Conservation (phyloP, 139 green algal genomes). For the Chlorella sp. region DNA sequence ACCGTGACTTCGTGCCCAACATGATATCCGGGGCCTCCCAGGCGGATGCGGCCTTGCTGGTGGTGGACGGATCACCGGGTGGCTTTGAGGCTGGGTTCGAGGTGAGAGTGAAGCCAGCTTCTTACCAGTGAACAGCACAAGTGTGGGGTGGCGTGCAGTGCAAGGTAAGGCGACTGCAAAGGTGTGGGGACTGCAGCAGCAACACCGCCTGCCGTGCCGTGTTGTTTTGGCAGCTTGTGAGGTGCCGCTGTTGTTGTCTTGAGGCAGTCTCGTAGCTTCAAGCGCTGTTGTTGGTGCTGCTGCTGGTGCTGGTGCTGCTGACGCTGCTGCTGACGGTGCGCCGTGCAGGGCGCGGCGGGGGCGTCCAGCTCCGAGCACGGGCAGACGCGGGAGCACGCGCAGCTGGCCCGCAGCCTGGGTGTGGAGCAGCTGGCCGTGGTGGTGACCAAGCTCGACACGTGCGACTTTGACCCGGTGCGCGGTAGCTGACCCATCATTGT, state of each 20-base stretch:
- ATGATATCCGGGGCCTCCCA: slow-evolving; percentile 80
- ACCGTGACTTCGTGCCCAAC: slow-evolving; percentile 96
- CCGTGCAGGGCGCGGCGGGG: slow-evolving; percentile 1
- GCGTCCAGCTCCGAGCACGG: slow-evolving; percentile 57
- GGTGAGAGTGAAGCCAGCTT: too few relatives aligned
- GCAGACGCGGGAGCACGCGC: slow-evolving; percentile 93
- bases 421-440: slow-evolving; percentile 88
- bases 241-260: too few relatives aligned
- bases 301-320: not conserved
- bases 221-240: too few relatives aligned
- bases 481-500: too few relatives aligned
- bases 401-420: slow-evolving; percentile 83
- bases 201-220: too few relatives aligned
- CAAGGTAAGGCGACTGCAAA: too few relatives aligned
- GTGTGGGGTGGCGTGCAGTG: too few relatives aligned
- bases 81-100: slow-evolving; percentile 94
- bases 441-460: slow-evolving; percentile 84
- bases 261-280: not conserved
- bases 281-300: not conserved
- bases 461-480: slow-evolving; percentile 34
- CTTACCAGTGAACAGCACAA: too few relatives aligned
- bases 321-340: not conserved
- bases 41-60: slow-evolving; percentile 89
- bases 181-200: too few relatives aligned
- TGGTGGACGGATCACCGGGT: slow-evolving; percentile 86